Evolutionary conservation across 192 early-diverging fungal species (phyloP).

Genomic region (Pilaira anomala): DNA sequence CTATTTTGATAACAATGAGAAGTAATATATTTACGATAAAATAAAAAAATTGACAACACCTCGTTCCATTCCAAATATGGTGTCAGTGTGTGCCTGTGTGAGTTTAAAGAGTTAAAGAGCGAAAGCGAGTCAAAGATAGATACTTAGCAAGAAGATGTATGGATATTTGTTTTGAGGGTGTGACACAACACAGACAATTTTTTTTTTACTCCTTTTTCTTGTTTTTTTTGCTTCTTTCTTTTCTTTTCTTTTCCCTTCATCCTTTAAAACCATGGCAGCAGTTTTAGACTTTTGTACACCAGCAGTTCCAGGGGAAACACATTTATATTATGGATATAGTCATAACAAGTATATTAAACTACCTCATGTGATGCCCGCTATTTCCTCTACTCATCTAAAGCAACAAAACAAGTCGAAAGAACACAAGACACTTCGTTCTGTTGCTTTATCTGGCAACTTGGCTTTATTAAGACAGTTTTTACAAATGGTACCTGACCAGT

Average conservation of each 20-base stretch:
- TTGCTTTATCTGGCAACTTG: constrained; percentile 34
- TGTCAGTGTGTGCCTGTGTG: too few species aligned
- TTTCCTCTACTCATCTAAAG: neutral
- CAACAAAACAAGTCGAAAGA: constrained; percentile 9
- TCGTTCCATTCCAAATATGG: too few species aligned
- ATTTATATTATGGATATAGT: constrained; percentile 53
- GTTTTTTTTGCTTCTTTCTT: neutral
- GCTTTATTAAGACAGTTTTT: constrained; percentile 42
- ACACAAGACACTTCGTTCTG: constrained; percentile 17
- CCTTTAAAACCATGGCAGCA: neutral
- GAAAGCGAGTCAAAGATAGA: too few species aligned
- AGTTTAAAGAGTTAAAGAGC: too few species aligned
- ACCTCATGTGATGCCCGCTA: constrained; percentile 19
- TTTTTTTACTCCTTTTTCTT: neutral
- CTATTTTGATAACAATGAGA: too few species aligned
- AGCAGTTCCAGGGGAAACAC: constrained; percentile 55
- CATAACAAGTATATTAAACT: constrained; percentile 50
- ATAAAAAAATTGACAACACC: too few species aligned
- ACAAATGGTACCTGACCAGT: constrained; percentile 30
- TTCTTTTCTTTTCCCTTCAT: neutral
- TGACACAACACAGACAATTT: neutral
- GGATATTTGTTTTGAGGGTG: too few species aligned
- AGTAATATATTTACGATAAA: too few species aligned
- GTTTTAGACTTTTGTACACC: constrained; percentile 51
- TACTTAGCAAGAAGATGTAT: too few species aligned